Evolutionary conservation across 169 alveolate species (phyloP), one percentile per base, ranked within the genome.

Genomic region (Plasmodium inui): DNA sequence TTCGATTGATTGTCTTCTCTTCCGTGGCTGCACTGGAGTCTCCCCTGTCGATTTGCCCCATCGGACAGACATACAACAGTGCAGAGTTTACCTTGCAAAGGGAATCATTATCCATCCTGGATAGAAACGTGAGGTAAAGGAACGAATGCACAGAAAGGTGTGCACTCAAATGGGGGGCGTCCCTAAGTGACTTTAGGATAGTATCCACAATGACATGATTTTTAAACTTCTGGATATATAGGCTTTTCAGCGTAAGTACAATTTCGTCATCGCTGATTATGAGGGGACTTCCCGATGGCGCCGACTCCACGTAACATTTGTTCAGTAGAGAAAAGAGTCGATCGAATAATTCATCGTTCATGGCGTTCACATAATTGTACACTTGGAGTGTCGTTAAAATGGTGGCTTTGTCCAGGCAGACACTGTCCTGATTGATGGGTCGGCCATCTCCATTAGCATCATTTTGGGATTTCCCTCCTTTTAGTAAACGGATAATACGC

Each of bases 341-440:
- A 41, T 37, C 57, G 61, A 85, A 85, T 12, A 85, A 32, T 26
- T 74, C 93, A 50, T 85, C 93, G 41, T 85, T 85, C 84, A 85
- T 32, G 39, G 72, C 93, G 8, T 50, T 85, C 70, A 85, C 79
- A 50, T 32, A 53, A 85, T 72, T 85, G 67, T 85, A 85, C 26
- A 85, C 93, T 8, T 85, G 39, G 34, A 30, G 79, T 10, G 80
- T 67, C 4, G 39, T 85, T 50, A 85, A 74, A 50, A 85, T 74
- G 79, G 80, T 73, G 22, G 50, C 57, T 34, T 76, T 85, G 76
- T 67, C 37, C 19, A 67, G 37, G 41, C 0, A 1, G n/a, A 22
- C 0, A 7, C 6, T 67, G 34, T 3, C 4, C 17, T 67, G 7
- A 19, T 67, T 0, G 7, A 5, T 19, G n/a, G n/a, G 8, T 8